A percentile compares a stretch with the other conserved stretches of the same genome.
Evolutionary conservation across 2,329 filamentous ascomycete genomes (phyloP).

Genomic region (Fusarium albidum): DNA sequence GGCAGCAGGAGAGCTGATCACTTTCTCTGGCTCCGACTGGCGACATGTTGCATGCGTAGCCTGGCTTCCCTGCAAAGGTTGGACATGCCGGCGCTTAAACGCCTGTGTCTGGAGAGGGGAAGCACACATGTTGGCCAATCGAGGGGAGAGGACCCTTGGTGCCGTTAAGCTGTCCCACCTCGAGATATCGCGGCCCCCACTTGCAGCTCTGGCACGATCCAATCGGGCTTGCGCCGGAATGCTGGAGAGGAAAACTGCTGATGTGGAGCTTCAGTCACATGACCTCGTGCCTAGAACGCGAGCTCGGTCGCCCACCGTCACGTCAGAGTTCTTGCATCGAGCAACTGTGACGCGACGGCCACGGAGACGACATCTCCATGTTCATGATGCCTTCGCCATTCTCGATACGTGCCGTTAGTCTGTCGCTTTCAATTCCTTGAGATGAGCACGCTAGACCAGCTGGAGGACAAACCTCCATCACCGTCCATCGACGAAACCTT

Average conservation of each 20-base stretch:
- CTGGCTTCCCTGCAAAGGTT: slow-evolving; percentile 24
- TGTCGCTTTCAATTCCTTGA: slow-evolving; percentile 16
- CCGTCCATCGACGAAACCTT: slow-evolving; percentile 7
- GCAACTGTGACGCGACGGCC: slow-evolving; percentile 30
- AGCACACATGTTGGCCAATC: slow-evolving; percentile 36
- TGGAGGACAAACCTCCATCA: slow-evolving; percentile 25
- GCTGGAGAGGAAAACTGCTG: too few relatives aligned
- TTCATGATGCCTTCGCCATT: slow-evolving; percentile 33
- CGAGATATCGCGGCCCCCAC: slow-evolving; percentile 37
- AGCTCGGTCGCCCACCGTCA: slow-evolving; percentile 18
- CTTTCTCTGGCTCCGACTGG: slow-evolving; percentile 33
- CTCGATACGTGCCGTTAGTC: slow-evolving; percentile 3
- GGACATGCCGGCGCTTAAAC: slow-evolving; percentile 44
- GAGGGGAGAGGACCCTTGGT: slow-evolving; percentile 35
- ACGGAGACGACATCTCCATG: slow-evolving; percentile 2
- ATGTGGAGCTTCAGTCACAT: slow-evolving; percentile 30
- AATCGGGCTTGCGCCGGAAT: too few relatives aligned
- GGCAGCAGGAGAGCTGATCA: slow-evolving; percentile 29
- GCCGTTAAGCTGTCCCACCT: slow-evolving; percentile 36
- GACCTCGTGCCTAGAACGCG: slow-evolving; percentile 36
- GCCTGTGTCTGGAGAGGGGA: slow-evolving; percentile 36
- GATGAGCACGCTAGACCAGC: slow-evolving; percentile 27
- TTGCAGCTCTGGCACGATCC: not conserved
- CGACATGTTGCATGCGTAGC: slow-evolving; percentile 38
- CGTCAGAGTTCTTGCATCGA: slow-evolving; percentile 24